Percentiles rank a stretch among this genome's conserved stretches.
phyloP scores from a whole-genome alignment of 768 basidiomycete species.

The Lepiota venenata region DNA sequence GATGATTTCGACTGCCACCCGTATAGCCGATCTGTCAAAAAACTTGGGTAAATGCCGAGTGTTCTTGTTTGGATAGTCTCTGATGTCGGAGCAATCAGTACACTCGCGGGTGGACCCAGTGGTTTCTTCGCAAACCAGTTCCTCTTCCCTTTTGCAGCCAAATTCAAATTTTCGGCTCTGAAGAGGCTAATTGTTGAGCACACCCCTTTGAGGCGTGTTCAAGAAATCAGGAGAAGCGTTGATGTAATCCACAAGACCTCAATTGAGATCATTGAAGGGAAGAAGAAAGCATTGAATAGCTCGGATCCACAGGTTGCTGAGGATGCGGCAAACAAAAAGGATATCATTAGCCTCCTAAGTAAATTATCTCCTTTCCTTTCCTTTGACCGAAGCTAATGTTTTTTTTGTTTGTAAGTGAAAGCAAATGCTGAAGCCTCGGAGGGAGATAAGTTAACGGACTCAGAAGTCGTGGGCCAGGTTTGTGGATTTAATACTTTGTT shows the following conservation, averaged over 20 bases:
- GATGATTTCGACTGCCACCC: slow-evolving; percentile 26
- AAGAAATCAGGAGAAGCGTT: slow-evolving; percentile 25
- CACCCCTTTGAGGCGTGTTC: slow-evolving; percentile 28
- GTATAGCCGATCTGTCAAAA: slow-evolving; percentile 28
- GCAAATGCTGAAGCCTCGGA: slow-evolving; percentile 28
- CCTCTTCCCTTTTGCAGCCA: slow-evolving; percentile 15
- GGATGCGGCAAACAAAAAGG: slow-evolving; percentile 38
- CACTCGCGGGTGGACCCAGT: slow-evolving; percentile 11
- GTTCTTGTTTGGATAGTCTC: background rate
- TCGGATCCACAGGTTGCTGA: slow-evolving; percentile 29
- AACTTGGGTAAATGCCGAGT: slow-evolving; percentile 24
- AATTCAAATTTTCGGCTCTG: slow-evolving; percentile 24
- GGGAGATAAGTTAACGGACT: slow-evolving; percentile 28
- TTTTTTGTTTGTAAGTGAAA: slow-evolving; percentile 21
- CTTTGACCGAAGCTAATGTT: background rate
- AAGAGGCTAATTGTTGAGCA: slow-evolving; percentile 28
- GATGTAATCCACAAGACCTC: slow-evolving; percentile 34
- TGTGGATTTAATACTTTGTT: background rate
- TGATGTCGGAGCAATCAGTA: background rate
- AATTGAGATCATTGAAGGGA: slow-evolving; percentile 30
- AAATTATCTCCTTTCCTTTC: slow-evolving; percentile 13
- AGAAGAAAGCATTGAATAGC: slow-evolving; percentile 30
- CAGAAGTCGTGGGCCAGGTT: slow-evolving; percentile 30
- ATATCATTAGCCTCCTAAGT: slow-evolving; percentile 46
- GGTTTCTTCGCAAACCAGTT: slow-evolving; percentile 16